Percentiles rank a stretch among this genome's conserved stretches.
Conservation (phyloP, 2,329 filamentous ascomycete species). For the Talaromyces sp. region DNA sequence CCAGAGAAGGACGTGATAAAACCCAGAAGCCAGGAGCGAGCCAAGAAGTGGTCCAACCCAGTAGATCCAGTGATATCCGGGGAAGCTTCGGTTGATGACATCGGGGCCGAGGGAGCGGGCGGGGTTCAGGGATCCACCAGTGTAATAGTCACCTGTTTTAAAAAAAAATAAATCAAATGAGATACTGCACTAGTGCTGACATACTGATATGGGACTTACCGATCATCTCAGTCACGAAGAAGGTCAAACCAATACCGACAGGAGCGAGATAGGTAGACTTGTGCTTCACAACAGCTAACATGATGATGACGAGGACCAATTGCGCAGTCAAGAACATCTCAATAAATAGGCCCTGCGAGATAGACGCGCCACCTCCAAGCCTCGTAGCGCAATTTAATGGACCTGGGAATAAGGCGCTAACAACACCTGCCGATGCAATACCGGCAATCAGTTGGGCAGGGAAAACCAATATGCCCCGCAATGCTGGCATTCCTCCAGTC, state of each 20-base stretch:
- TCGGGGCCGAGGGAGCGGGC: constrained; percentile 53
- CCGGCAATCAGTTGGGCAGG: constrained; percentile 61
- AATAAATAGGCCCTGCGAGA: constrained; percentile 65
- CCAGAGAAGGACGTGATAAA: constrained; percentile 53
- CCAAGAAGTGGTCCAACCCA: constrained; percentile 53
- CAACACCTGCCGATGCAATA: constrained; percentile 62
- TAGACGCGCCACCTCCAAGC: constrained; percentile 55
- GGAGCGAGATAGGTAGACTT: constrained; percentile 72
- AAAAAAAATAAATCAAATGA: not conserved
- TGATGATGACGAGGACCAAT: constrained; percentile 66
- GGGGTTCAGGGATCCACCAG: constrained; percentile 53
- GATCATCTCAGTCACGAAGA: constrained; percentile 64
- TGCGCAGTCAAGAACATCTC: constrained; percentile 68
- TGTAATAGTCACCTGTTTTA: constrained; percentile 54
- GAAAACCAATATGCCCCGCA: constrained; percentile 57
- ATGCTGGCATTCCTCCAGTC: constrained; percentile 58
- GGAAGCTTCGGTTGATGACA: constrained; percentile 49
- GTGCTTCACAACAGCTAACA: constrained; percentile 74
- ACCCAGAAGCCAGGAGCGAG: constrained; percentile 51
- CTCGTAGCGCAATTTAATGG: constrained; percentile 59
- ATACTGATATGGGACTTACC: constrained; percentile 33
- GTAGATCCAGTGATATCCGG: constrained; percentile 55
- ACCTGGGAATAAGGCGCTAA: constrained; percentile 62
- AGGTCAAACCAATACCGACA: constrained; percentile 69
- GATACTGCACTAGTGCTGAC: not conserved